These are phyloP conservation scores for Fomes fomentarius DNA, from an alignment of 1,284 basidiomycete species.

Conservation along the genomic window DNA sequence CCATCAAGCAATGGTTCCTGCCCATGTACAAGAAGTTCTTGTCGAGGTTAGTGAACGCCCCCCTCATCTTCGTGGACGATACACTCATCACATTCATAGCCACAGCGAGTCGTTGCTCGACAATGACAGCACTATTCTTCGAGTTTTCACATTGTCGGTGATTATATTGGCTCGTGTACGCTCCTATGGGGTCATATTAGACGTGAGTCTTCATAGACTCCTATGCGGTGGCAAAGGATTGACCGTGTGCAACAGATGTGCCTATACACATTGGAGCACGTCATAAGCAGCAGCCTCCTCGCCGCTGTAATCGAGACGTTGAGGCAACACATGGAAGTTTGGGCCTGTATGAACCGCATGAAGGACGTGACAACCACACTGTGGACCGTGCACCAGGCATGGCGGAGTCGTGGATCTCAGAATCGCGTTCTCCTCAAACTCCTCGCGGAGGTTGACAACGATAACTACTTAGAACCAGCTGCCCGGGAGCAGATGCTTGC, in stretches of 20 bases:
- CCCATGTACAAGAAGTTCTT: conserved; percentile 62
- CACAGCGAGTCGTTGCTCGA: conserved; percentile 6
- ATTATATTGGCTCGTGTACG: conserved; percentile 63
- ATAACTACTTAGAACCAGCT: conserved; percentile 51
- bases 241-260: conserved; percentile 52
- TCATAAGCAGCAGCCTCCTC: conserved; percentile 53
- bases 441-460: conserved; percentile 65
- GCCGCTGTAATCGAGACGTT: conserved; percentile 66
- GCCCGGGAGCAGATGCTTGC: conserved; percentile 60
- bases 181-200: conserved; percentile 68
- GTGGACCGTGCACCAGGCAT: conserved; percentile 62
- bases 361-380: conserved; percentile 57
- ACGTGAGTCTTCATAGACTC: too few relatives aligned
- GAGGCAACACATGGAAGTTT: conserved; percentile 67
- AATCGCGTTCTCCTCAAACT: conserved; percentile 63
- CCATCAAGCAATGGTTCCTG: conserved; percentile 69
- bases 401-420: conserved; percentile 65
- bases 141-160: conserved; percentile 58
- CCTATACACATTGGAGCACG: conserved; percentile 55
- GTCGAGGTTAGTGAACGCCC: conserved; percentile 46
- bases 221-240: too few relatives aligned
- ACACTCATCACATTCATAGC: conserved; percentile 9
- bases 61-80: too few relatives aligned
- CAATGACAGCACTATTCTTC: conserved; percentile 25
- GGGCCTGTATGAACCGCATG: conserved; percentile 76